Evolutionary conservation across 257 asterid species (phyloP).

Genomic region (Solanum tacnaense): DNA sequence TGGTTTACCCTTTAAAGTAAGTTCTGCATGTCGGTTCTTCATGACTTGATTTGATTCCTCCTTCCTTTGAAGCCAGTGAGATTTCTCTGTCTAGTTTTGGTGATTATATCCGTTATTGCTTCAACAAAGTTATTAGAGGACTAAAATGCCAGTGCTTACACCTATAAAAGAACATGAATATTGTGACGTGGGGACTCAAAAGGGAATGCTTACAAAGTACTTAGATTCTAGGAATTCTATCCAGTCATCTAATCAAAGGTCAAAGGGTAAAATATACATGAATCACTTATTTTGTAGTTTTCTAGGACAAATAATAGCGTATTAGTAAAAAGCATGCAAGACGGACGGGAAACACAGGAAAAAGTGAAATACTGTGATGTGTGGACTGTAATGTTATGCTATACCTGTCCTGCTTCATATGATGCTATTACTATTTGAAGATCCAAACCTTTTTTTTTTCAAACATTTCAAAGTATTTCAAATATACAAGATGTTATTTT

Average conservation of each 20-base stretch:
- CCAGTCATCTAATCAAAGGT: neutral
- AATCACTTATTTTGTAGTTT: neutral
- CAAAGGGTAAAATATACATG: neutral
- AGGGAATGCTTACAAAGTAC: neutral
- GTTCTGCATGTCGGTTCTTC: neutral
- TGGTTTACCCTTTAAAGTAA: slow-evolving; percentile 68
- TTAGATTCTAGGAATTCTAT: neutral
- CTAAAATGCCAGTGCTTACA: neutral
- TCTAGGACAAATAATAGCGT: neutral
- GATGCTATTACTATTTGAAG: neutral
- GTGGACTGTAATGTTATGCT: neutral
- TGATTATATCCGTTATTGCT: neutral
- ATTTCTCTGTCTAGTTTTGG: neutral
- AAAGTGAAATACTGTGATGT: neutral
- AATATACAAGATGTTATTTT: neutral
- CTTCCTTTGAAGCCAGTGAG: neutral
- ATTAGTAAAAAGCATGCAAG: neutral
- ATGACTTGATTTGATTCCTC: neutral
- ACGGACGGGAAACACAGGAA: neutral
- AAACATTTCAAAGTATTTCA: neutral
- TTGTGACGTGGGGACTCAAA: neutral
- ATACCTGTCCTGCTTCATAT: neutral
- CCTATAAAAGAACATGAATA: neutral
- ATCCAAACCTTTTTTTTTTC: neutral
- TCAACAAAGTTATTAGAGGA: neutral